A percentile compares a stretch with the other conserved stretches of the same genome.
Conservation (phyloP, 805 yeast species). For the Diddensiella caesifluorescens region DNA sequence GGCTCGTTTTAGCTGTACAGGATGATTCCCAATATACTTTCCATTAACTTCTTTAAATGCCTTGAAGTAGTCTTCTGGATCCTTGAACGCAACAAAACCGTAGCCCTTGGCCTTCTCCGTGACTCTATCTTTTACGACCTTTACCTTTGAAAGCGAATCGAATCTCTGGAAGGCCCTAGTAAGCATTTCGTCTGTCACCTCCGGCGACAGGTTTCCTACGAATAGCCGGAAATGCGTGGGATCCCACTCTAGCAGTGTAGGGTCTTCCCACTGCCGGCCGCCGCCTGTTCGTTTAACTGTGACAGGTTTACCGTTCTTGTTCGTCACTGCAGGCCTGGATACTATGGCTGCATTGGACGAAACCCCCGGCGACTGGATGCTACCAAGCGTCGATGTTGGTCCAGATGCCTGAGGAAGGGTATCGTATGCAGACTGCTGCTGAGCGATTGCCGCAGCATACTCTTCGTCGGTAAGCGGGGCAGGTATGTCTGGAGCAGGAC, state of each 20-base stretch:
- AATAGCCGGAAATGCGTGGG: constrained; percentile 66
- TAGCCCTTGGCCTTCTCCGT: constrained; percentile 55
- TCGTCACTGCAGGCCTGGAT: constrained; percentile 1
- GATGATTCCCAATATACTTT: constrained; percentile 68
- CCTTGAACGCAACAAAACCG: constrained; percentile 67
- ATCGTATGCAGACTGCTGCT: constrained; percentile 20
- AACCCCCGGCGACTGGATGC: background rate
- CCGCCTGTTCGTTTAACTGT: constrained; percentile 44
- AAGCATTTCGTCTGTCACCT: constrained; percentile 56
- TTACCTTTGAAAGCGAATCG: constrained; percentile 50
- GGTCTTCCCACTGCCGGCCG: constrained; percentile 45
- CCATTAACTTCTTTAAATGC: constrained; percentile 77
- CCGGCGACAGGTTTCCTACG: constrained; percentile 69
- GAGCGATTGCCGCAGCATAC: constrained; percentile 17
- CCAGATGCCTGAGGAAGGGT: background rate
- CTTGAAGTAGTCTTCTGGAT: constrained; percentile 58
- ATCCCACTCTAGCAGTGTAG: constrained; percentile 54
- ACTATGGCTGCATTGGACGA: background rate
- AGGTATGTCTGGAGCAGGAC: background rate
- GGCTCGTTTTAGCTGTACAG: constrained; percentile 66
- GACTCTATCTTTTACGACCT: constrained; percentile 49
- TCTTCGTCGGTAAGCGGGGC: constrained; percentile 15
- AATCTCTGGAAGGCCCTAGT: constrained; percentile 49
- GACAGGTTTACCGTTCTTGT: constrained; percentile 12
- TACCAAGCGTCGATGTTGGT: background rate